Conservation (phyloP, 805 yeast genomes). For the Hanseniaspora lachancei region DNA sequence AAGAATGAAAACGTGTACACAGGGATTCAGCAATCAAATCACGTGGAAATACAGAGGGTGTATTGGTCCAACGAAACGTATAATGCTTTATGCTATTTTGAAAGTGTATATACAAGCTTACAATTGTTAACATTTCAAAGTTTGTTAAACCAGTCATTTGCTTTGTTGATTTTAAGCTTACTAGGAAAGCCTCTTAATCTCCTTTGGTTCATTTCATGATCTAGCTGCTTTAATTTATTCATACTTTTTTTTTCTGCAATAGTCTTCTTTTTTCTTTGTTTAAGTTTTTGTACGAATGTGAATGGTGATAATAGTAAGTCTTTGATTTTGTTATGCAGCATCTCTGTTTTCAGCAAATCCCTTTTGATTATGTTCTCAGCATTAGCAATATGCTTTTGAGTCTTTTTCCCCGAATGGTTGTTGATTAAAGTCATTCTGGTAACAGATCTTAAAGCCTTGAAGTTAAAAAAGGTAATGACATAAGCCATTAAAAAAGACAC, state of each 20-base stretch:
- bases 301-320: constrained; percentile 15
- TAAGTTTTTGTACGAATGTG: constrained; percentile 15
- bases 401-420: constrained; percentile 23
- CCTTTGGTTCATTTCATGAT: constrained; percentile 6
- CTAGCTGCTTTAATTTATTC: background rate
- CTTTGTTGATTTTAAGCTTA: constrained; percentile 10
- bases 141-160: constrained; percentile 3
- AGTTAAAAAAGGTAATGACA: constrained; percentile 41
- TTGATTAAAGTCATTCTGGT: constrained; percentile 54
- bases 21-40: too few relatives aligned
- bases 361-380: constrained; percentile 17
- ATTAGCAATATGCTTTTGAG: constrained; percentile 18
- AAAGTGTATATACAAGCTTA: background rate
- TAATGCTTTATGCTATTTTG: background rate
- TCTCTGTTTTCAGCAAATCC: constrained; percentile 20
- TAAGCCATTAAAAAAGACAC: constrained; percentile 43
- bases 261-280: constrained; percentile 6
- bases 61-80: too few relatives aligned
- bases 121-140: background rate
- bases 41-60: too few relatives aligned
- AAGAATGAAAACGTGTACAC: background rate
- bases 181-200: background rate
- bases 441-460: constrained; percentile 44
- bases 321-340: constrained; percentile 15
- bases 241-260: background rate